A percentile compares a stretch with the other conserved stretches of the same genome.
Conservation (phyloP, 75 land plant species). For the Azolla pinnata region DNA sequence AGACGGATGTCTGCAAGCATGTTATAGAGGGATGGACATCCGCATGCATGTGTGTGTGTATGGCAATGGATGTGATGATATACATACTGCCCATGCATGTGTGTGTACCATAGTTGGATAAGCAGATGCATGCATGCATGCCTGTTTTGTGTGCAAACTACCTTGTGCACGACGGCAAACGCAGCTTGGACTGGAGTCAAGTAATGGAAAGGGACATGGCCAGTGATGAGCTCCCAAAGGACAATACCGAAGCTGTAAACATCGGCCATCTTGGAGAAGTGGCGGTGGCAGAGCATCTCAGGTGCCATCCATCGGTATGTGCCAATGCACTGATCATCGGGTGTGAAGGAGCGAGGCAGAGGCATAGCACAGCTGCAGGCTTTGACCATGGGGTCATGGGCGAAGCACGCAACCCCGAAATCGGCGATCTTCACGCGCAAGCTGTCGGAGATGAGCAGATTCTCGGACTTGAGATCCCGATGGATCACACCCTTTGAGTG, state of each 20-base stretch:
- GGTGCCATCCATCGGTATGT: constrained; percentile 76
- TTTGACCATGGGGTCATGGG: not conserved
- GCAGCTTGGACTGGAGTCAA: constrained; percentile 73
- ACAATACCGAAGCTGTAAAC: constrained; percentile 74
- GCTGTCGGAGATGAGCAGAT: constrained; percentile 51
- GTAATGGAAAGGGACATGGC: constrained; percentile 50
- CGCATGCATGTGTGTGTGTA: not conserved
- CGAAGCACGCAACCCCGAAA: constrained; percentile 41
- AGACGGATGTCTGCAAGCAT: too few species aligned
- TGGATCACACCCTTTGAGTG: constrained; percentile 66
- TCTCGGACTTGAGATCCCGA: constrained; percentile 59
- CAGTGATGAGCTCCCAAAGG: constrained; percentile 62
- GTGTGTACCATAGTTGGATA: too few species aligned
- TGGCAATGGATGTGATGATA: not conserved
- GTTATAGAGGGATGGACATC: too few species aligned
- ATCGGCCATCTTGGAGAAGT: constrained; percentile 51
- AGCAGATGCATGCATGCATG: too few species aligned
- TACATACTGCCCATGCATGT: too few species aligned
- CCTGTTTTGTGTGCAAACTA: constrained; percentile 2
- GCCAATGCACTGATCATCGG: constrained; percentile 16
- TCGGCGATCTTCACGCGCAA: constrained; percentile 60
- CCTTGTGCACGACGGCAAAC: constrained; percentile 62
- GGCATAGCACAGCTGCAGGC: too few species aligned
- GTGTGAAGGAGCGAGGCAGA: not conserved
- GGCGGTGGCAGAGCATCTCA: constrained; percentile 53